Percentiles rank a stretch among this genome's conserved stretches.
phyloP scores from a whole-genome alignment of 208 protist species.

The Leishmania amazonensis region DNA sequence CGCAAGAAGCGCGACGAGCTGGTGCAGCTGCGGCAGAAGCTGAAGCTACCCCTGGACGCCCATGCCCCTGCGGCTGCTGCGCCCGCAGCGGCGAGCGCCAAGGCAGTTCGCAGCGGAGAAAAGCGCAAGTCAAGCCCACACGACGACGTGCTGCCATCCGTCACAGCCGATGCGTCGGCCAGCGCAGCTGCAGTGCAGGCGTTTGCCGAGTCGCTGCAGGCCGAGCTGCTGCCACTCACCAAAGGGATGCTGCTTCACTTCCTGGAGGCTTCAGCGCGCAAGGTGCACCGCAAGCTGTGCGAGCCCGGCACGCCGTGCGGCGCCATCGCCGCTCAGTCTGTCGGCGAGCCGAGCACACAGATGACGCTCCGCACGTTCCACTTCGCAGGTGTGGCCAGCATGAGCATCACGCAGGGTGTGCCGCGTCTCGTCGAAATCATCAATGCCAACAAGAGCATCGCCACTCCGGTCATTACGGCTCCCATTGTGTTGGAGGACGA shows the following conservation, averaged over 20 bases:
- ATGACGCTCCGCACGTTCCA: conserved; percentile 99
- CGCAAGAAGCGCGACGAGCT: conserved; percentile 62
- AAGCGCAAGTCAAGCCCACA: neutral
- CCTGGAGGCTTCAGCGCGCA: conserved; percentile 61
- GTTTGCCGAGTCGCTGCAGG: conserved; percentile 60
- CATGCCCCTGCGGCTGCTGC: neutral
- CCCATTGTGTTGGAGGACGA: conserved; percentile 58
- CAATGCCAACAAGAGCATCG: conserved; percentile 98
- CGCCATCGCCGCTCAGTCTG: conserved; percentile 98
- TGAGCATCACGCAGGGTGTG: conserved; percentile 98
- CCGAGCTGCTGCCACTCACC: conserved; percentile 76
- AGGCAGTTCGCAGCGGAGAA: neutral
- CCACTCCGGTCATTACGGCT: conserved; percentile 98
- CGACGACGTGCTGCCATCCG: neutral
- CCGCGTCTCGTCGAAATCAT: conserved; percentile 99
- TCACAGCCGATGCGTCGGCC: neutral
- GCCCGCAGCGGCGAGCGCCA: neutral
- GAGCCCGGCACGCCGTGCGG: conserved; percentile 99
- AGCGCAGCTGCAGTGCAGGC: conserved; percentile 4
- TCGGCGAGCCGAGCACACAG: conserved; percentile 99
- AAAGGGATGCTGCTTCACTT: conserved; percentile 76
- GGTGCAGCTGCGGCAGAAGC: conserved; percentile 45
- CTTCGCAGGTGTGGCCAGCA: conserved; percentile 99
- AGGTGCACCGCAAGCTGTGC: conserved; percentile 87
- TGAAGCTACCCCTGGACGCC: conserved; percentile 44